Evolutionary conservation across 768 basidiomycete species (phyloP), one percentile per base, ranked within the genome.

Genomic region (Goffeauzyma gilvescens): DNA sequence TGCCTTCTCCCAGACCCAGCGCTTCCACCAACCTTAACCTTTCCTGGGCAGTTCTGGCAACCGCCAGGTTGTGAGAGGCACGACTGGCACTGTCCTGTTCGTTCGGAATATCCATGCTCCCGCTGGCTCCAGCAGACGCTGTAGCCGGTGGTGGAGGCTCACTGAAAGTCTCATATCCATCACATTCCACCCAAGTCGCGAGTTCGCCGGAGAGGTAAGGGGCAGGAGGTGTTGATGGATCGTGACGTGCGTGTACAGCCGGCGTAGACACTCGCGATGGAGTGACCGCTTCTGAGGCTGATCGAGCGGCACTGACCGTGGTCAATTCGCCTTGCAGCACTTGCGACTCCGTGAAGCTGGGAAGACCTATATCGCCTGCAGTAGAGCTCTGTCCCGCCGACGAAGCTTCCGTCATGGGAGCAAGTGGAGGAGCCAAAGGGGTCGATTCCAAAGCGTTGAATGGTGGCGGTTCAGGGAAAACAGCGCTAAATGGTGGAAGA

Each of bases 101-200:
- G 6, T 54, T 51, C 8, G 60, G 60, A 5, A 57, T 56, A 37
- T 63, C 61, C 59, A 63, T 63, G 15, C 46, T 45, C 1, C 61
- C 57, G 4, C 51, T 51, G 15, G 49, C 55, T 15, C 61, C 59
- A 20, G 55, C 53, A 10, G 55, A 56, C 12, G 47, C 57, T 15
- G 50, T 28, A 17, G 54, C 51, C 21, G 52, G 42, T 4, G 61
- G 61, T 9, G 61, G 61, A 4, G 54, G 52, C 6, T 57, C 51
- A 2, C 57, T 59, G 43, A 63, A 63, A 4, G 57, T 60, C 46
- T 63, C 61, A 38, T 63, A 63, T 1, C 61, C 61, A 41, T 63
- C 61, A 41, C 58, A 60, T 54, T 63, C 44, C 23, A 22, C 20
- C 49, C 49, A 50, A 2, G 15, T 42, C 4, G 37, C 45, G 8